Conservation (phyloP, 306 rosid genomes). For the Mucuna pruriens region DNA sequence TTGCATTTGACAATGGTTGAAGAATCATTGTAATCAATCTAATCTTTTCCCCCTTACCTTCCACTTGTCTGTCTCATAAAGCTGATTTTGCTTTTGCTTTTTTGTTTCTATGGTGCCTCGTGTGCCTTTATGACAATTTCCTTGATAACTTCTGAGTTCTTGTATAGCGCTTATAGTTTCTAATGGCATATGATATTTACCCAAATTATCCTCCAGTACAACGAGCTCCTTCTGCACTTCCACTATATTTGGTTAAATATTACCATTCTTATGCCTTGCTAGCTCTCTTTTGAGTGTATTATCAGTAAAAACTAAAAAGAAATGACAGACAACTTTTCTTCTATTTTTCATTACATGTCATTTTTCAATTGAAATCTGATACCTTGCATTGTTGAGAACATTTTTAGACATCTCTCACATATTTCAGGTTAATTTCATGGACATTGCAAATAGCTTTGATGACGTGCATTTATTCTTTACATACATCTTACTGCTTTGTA, state of each 20-base stretch:
- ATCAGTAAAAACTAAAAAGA: background rate
- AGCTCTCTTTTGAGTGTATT: background rate
- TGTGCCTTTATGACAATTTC: constrained; percentile 14
- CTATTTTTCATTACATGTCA: constrained; percentile 7
- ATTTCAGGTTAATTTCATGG: constrained; percentile 14
- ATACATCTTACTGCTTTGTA: background rate
- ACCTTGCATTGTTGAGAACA: background rate
- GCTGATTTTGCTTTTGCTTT: constrained; percentile 24
- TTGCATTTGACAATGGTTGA: constrained; percentile 25
- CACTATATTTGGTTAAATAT: constrained; percentile 11
- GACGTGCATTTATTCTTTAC: background rate
- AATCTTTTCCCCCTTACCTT: constrained; percentile 10
- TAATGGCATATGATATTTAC: background rate
- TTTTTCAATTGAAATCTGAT: constrained; percentile 19
- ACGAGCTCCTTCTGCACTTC: constrained; percentile 6
- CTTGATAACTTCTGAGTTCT: background rate
- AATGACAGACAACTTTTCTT: background rate
- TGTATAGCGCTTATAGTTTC: constrained; percentile 1
- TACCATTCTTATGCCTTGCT: constrained; percentile 21
- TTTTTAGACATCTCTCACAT: constrained; percentile 23
- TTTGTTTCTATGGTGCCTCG: constrained; percentile 23
- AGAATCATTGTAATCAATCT: background rate
- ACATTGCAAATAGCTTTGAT: background rate
- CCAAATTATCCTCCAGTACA: constrained; percentile 9
- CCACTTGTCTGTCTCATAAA: constrained; percentile 9